Evolutionary conservation across 768 basidiomycete species (phyloP), one percentile per base, ranked within the genome.

Genomic region (Boletus rex-veris): DNA sequence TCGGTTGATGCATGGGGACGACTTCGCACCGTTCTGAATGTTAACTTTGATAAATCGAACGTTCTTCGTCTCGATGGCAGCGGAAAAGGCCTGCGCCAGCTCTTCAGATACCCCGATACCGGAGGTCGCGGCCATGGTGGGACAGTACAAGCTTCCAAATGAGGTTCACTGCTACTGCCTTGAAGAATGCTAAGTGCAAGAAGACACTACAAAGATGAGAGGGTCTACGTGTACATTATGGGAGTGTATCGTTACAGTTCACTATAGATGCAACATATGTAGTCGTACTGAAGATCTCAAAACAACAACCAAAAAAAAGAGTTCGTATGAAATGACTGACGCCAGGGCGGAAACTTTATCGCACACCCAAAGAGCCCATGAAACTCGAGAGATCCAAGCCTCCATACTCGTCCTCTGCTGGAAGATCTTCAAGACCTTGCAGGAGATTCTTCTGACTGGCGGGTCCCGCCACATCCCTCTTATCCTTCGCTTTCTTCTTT

Each of bases 331-430:
- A 66, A 68, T 56, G 52, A 59, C 31, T 11, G 45, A 53, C 38
- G 21, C 9, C 30, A 33, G n/a, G 36, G 21, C 10, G 21, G 40
- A 24, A 37, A 72, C 38, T 54, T 61, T 38, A 81, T 21, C 64
- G 44, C 71, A 79, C 77, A 61, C 81, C 81, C 44, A 93, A 74
- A n/a, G 91, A 90, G 53, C 83, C 82, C 85, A 98, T 86, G 75
- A 96, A 98, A 66, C 81, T 85, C 41, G 88, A 84, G 54, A 98
- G 74, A 62, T 95, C 92, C 63, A 97, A 71, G 47, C 83, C 84
- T 67, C 90, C 84, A 66, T 97, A 98, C 72, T 98, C 96, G 50
- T 95, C 90, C 66, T 96, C 94, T 40, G 86, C 75, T 3, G 93
- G 94, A 45, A 98, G 75, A 61, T 97, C 96, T 61, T 96, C 94